A percentile compares a stretch with the other conserved stretches of the same genome.
phyloP scores from a whole-genome alignment of 2,329 filamentous ascomycete genomes.

The Westerdykella sp. region DNA sequence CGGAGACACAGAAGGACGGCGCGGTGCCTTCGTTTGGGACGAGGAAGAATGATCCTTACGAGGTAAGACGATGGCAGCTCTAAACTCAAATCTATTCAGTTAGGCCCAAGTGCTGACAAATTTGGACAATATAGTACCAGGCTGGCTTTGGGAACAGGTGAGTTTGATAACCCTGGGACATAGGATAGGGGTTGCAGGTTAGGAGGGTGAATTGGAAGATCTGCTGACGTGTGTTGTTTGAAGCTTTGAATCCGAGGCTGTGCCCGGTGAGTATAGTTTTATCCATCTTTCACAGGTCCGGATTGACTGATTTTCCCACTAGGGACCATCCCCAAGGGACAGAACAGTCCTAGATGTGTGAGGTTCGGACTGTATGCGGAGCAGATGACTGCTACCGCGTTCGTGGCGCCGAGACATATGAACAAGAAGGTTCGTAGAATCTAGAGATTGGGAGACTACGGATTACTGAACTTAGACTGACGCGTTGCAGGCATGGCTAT shows the following conservation, averaged over 20 bases:
- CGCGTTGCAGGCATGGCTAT: slow-evolving; percentile 20
- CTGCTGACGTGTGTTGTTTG: not conserved
- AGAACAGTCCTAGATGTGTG: slow-evolving; percentile 37
- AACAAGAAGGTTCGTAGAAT: slow-evolving; percentile 24
- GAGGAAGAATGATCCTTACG: slow-evolving; percentile 51
- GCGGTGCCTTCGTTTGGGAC: slow-evolving; percentile 49
- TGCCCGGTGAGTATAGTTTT: slow-evolving; percentile 30
- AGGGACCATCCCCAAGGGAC: slow-evolving; percentile 43
- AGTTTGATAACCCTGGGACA: slow-evolving; percentile 5
- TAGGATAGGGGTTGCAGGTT: too few species aligned
- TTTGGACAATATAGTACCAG: slow-evolving; percentile 42
- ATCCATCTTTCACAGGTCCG: not conserved
- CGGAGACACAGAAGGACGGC: slow-evolving; percentile 54
- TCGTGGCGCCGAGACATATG: slow-evolving; percentile 32
- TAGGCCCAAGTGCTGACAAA: slow-evolving; percentile 2
- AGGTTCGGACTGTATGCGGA: slow-evolving; percentile 35
- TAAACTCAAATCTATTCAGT: not conserved
- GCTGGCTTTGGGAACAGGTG: slow-evolving; percentile 50
- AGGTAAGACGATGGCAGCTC: slow-evolving; percentile 30
- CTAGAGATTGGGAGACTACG: slow-evolving; percentile 1
- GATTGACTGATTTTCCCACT: slow-evolving; percentile 8
- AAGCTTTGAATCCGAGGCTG: slow-evolving; percentile 42
- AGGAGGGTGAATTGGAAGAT: too few species aligned
- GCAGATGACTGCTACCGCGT: slow-evolving; percentile 33
- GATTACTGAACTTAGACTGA: not conserved